Base-by-base conservation (phyloP, 805 yeast species). In the Candida tammaniensis region DNA sequence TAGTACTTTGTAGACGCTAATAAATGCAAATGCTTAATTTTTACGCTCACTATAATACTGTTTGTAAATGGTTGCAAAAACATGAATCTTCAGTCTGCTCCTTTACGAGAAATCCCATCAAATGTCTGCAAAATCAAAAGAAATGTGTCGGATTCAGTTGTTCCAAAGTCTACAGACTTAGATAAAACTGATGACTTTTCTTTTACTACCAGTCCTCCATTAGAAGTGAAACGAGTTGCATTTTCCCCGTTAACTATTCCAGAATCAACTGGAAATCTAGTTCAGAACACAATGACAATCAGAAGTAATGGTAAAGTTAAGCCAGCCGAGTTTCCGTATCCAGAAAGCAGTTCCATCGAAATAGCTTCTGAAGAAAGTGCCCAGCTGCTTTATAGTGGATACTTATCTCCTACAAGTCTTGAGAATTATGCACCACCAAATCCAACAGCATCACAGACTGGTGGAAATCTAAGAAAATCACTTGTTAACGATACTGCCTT, bases 381-480 rank as follows among this genome's bases (percentile, higher is more conserved):
- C 11, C 27, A 33, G 7, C 32, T 28, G 32, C 11, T 23, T 12
- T 15, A 16, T 23, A 24, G n/a, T n/a, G 22, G n/a, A n/a, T n/a
- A n/a, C n/a, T n/a, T n/a, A n/a, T n/a, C n/a, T n/a, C n/a, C n/a
- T n/a, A n/a, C n/a, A n/a, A n/a, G n/a, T n/a, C n/a, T n/a, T n/a
- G n/a, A n/a, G n/a, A n/a, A n/a, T n/a, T n/a, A n/a, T n/a, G 61
- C 67, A 8, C 55, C 70, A 11, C 55, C 67, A n/a, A 55, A 70
- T 14, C 55, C 67, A 12, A 47, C 61, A 3, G 71, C 69, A 40
- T 76, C 72, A 46, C 46, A 54, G 13, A 68, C 68, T 2, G 81
- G 80, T 1, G 58, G 71, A 30, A 66, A 70, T 36, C 59, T 35
- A 9, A 21, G 39, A 14, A 17, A 31, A 8, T 26, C 35, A 5